phyloP scores from a whole-genome alignment of 345 rosid species.

The Eucalyptus sideroxylon region DNA sequence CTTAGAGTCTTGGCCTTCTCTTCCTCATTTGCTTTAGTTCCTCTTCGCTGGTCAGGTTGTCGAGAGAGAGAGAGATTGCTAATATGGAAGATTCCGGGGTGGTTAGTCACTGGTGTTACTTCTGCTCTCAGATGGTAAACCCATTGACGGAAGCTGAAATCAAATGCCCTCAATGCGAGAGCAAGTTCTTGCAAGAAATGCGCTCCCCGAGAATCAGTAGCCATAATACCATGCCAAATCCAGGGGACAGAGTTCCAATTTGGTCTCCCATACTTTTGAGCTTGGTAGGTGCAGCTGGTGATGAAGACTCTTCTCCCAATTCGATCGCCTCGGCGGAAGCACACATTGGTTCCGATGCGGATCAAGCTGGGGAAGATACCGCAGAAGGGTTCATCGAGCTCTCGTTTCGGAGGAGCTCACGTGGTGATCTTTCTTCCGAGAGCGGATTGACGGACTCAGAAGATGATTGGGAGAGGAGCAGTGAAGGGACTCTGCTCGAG shows the following conservation, averaged over 20 bases:
- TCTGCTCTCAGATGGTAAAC: conserved; percentile 37
- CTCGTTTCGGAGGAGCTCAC: neutral
- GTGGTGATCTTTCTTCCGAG: neutral
- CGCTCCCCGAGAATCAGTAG: neutral
- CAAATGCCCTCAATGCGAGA: conserved; percentile 44
- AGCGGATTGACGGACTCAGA: neutral
- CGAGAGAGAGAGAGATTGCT: neutral
- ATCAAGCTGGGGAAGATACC: neutral
- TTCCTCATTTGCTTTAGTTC: neutral
- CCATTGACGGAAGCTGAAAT: conserved; percentile 22
- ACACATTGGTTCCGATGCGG: neutral
- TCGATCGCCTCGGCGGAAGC: neutral
- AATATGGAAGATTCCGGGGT: conserved; percentile 46
- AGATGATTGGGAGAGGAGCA: neutral
- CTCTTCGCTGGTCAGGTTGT: neutral
- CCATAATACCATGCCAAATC: neutral
- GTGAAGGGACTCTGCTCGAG: neutral
- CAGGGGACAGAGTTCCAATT: conserved; percentile 12
- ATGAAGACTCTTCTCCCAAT: neutral
- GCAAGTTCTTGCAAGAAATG: conserved; percentile 50
- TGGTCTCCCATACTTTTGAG: conserved; percentile 31
- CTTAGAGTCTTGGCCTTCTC: neutral
- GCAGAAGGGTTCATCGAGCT: neutral
- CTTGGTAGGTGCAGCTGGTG: conserved; percentile 8
- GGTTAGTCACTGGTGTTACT: conserved; percentile 53